These are phyloP conservation scores for Kodamaea sagamina DNA, from an alignment of 805 yeast species.

Conservation along the genomic window DNA sequence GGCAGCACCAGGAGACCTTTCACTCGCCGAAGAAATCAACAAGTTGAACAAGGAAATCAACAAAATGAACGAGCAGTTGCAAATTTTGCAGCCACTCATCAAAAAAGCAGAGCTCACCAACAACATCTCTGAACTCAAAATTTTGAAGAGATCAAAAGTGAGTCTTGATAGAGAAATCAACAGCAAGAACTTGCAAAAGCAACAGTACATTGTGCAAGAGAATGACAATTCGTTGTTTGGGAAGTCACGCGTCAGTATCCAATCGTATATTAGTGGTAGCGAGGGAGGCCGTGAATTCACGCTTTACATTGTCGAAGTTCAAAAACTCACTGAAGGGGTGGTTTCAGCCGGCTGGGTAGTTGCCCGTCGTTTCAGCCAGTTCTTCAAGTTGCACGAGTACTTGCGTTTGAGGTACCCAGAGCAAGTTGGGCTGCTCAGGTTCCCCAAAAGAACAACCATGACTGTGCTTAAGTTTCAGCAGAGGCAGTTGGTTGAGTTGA, in stretches of 20 bases:
- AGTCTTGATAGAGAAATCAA: constrained; percentile 74
- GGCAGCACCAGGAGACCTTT: constrained; percentile 70
- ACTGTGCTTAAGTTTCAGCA: constrained; percentile 69
- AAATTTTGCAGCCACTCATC: constrained; percentile 65
- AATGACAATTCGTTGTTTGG: constrained; percentile 76
- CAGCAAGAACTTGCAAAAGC: constrained; percentile 69
- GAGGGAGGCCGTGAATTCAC: constrained; percentile 62
- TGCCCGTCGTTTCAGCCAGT: constrained; percentile 87
- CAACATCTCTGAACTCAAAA: constrained; percentile 65
- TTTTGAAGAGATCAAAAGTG: constrained; percentile 65
- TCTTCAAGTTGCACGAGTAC: constrained; percentile 67
- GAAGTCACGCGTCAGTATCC: constrained; percentile 56
- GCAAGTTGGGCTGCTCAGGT: constrained; percentile 48
- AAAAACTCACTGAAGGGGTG: constrained; percentile 48
- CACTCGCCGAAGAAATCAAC: constrained; percentile 65
- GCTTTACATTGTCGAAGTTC: constrained; percentile 76
- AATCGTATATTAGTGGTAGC: constrained; percentile 55
- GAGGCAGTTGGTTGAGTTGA: constrained; percentile 58
- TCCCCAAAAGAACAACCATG: constrained; percentile 60
- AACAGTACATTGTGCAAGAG: constrained; percentile 81
- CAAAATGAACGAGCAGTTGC: constrained; percentile 59
- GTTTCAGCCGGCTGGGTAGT: constrained; percentile 82
- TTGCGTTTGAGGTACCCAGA: constrained; percentile 52
- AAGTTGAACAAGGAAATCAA: constrained; percentile 59
- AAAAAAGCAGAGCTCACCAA: constrained; percentile 84